phyloP scores from a whole-genome alignment of 306 rosid genomes.

The Cucumis melo region DNA sequence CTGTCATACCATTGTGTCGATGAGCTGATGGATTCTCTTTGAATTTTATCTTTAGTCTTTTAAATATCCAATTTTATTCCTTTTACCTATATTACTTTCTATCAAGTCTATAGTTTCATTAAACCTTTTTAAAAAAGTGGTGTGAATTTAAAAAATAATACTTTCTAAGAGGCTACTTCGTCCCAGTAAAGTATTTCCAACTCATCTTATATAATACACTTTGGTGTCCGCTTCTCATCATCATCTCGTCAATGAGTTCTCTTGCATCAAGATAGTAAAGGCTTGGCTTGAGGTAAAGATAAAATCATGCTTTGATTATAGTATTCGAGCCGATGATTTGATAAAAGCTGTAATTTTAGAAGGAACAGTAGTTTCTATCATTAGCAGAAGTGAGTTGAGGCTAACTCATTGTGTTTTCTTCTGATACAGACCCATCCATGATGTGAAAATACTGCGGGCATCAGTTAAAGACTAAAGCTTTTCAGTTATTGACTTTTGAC shows the following conservation, averaged over 20 bases:
- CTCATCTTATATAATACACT: not conserved
- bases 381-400: not conserved
- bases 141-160: not conserved
- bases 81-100: not conserved
- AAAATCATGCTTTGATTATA: not conserved
- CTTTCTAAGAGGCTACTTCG: not conserved
- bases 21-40: not conserved
- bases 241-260: not conserved
- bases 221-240: not conserved
- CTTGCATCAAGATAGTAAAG: not conserved
- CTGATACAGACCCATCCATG: constrained; percentile 75
- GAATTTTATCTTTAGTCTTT: not conserved
- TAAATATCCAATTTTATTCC: not conserved
- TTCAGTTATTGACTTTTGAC: not conserved
- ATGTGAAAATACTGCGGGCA: constrained; percentile 78
- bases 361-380: not conserved
- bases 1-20: not conserved
- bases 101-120: not conserved
- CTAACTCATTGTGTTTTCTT: not conserved
- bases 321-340: too few relatives aligned
- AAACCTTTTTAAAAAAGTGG: not conserved
- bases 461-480: constrained; percentile 24
- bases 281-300: not conserved
- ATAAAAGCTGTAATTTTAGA: not conserved
- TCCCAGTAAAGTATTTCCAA: not conserved